Evolutionary conservation across 2,329 filamentous ascomycete genomes (phyloP), one percentile per base, ranked within the genome.

Genomic region (Pestalotiopsis sp.): DNA sequence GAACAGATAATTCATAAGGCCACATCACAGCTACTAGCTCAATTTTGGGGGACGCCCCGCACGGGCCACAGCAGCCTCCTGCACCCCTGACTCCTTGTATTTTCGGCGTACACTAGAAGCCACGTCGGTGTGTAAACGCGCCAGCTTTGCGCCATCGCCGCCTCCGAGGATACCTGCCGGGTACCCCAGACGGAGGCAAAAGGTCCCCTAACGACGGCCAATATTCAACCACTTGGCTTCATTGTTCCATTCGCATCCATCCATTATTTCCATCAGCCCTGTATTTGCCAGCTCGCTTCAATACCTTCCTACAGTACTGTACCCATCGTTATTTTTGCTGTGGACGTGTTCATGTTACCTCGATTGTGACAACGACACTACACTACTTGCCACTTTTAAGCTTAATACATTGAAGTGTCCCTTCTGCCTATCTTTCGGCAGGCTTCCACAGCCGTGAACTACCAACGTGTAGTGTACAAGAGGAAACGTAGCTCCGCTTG

Each of bases 1-100:
- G 64, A 66, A 66, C 64, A 66, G 64, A 66, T 66, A 58, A 59
- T 22, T 66, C 64, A 55, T 58, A 66, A 66, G 64, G 64, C 64
- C 64, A 66, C 64, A 52, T 66, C 24, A 39, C 58, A 61, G 56
- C 56, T 58, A 58, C 44, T 52, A 52, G 35, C 58, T 61, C 26
- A 39, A 39, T 61, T 61, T 61, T 40, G 58, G 30, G 58, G 13
- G 56, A 58, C 24, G n/a, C 30, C 17, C 17, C 17, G 58, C 58
- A 61, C 58, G 58, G 58, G n/a, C 58, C 58, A 61, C 11, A 22
- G n/a, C 24, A 26, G 56, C 56, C 24, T 26, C n/a, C 22, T 26
- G 10, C 26, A 58, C 56, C 56, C 56, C 56, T 58, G 56, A 35
- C 22, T 58, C 56, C n/a, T 61, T 61, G 58, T 35, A 24, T 3